phyloP scores from a whole-genome alignment of 257 asterid species.

The Plantago elongata region DNA sequence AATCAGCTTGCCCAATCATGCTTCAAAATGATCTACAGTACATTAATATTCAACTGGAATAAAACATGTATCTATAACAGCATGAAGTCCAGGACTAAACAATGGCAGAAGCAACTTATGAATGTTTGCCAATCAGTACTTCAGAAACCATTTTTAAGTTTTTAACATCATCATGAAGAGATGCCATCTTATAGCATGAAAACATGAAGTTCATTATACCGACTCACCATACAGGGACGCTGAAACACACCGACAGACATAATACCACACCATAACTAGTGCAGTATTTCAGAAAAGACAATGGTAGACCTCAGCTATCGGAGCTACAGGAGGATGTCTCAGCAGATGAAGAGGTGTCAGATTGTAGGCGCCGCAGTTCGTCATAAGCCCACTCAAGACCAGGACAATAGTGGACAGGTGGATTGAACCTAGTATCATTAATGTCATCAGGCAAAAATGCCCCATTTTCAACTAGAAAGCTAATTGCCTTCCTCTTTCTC shows the following conservation, averaged over 20 bases:
- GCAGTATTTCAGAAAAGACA: background rate
- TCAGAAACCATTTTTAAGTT: no score
- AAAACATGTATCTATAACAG: no score
- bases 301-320: constrained; percentile 44
- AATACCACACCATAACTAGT: background rate
- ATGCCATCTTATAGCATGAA: no score
- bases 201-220: no score
- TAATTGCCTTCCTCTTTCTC: constrained; percentile 73
- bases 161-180: no score
- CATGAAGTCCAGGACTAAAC: no score
- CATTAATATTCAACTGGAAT: no score
- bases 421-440: constrained; percentile 88
- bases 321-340: constrained; percentile 69
- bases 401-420: constrained; percentile 91
- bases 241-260: background rate
- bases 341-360: constrained; percentile 57
- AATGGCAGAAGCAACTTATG: no score
- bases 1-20: no score
- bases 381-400: constrained; percentile 99
- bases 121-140: no score
- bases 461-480: constrained; percentile 73
- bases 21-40: no score
- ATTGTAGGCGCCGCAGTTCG: constrained; percentile 66
- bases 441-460: constrained; percentile 91
- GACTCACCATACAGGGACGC: background rate